Base-by-base conservation (phyloP, 805 yeast genomes). In the Saturnispora zaruensis region DNA sequence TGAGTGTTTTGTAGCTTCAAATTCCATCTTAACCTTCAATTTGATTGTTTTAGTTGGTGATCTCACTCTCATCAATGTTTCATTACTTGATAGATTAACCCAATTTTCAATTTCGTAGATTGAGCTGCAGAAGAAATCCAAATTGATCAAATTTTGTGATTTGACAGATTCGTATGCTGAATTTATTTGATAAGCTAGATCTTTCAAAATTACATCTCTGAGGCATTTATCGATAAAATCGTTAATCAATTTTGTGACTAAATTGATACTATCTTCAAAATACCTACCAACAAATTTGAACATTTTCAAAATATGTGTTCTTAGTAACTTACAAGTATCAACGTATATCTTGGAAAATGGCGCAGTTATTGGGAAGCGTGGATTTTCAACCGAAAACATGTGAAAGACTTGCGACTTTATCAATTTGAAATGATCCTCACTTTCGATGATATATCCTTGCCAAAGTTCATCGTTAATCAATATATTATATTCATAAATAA, bases 341-440 rank as follows among this genome's bases (percentile, higher is more conserved):
- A 95, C 90, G 59, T 88, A 90, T 52, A 88, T 80, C 50, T 86
- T 84, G 47, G 96, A 87, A 61, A 91, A 93, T 14, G 98, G 97
- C 48, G 91, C 67, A 0, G 83, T 78, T 53, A 80, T 72, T 2
- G 87, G 84, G 51, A 77, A 78, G 6, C 61, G 66, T 55, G 59
- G 65, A 46, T 62, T 61, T 14, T 56, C 52, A 6, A 51, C 51
- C 28, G 51, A 54, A 44, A 60, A 53, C 37, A 51, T 55, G 43
- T 59, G 61, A 48, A 64, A 66, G 28, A 66, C 61, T 4, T 73
- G 74, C 1, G 78, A 75, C 23, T 72, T 73, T 51, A 83, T 71
- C 32, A 85, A 79, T 53, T 79, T 78, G 62, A 81, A 87, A 45
- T 84, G 75, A 11, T 71, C 69, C 38, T 68, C 63, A 46, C 79